Evolutionary conservation across 2,329 filamentous ascomycete species (phyloP), one percentile per base, ranked within the genome.

Genomic region (Tolypocladium amazonense): DNA sequence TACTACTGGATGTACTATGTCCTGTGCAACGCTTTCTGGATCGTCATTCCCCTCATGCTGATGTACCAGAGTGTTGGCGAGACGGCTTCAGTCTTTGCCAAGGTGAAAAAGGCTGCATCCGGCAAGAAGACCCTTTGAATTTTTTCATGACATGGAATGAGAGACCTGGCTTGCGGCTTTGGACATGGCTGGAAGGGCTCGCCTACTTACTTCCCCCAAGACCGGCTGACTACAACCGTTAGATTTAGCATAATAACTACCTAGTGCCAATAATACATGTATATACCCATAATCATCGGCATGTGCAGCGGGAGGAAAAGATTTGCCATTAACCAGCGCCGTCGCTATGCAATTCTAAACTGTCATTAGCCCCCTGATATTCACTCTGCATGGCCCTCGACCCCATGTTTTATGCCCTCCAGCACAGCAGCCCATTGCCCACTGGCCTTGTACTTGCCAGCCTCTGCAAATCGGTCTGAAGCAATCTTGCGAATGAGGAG

Each of bases 401-500:
- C 69, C 3, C 79, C 80, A 14, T 71, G 72, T 69, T 76, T 81
- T 65, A 83, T 78, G 0, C 80, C 80, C 58, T 82, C 79, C 3
- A 83, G 63, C 9, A 83, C 73, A 2, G 75, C 73, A 18, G 74
- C 77, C 81, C 80, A 83, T 14, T 76, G 73, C 0, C 77, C 76
- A 54, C 74, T 75, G 5, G 73, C 65, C 55, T 70, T 71, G 62
- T 78, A 76, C 59, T 81, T 75, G 4, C 73, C 68, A 4, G 79
- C 69, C 18, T 82, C 81, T 2, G 70, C 69, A 59, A 85, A 77
- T 60, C 79, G 83, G 15, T 89, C 88, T 14, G 81, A 86, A 1
- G 87, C 85, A 62, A 94, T 85, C 62, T 81, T 84, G 65, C 89
- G 83, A 80, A 92, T 88, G 65, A 91, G 79, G 1, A 92, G 77